Percentiles rank a stretch among this genome's conserved stretches.
phyloP scores from a whole-genome alignment of 2,329 filamentous ascomycete genomes.

The Coccinonectria pachysandricola region DNA sequence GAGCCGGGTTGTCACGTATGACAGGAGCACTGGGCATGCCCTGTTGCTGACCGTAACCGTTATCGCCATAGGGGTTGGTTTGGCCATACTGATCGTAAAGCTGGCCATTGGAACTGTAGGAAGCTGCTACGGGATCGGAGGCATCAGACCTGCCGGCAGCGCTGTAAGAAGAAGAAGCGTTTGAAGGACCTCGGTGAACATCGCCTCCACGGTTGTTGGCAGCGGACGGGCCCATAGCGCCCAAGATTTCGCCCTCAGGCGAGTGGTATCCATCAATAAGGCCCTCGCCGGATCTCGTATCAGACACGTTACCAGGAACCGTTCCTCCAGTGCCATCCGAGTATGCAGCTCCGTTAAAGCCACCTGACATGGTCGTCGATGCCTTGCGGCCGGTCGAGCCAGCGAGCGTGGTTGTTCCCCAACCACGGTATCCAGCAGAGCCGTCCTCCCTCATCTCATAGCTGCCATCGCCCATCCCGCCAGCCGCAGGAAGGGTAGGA shows the following conservation, averaged over 20 bases:
- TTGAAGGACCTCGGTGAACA: slow-evolving; percentile 82
- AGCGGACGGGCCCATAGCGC: slow-evolving; percentile 66
- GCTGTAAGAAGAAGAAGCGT: slow-evolving; percentile 93
- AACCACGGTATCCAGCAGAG: slow-evolving; percentile 78
- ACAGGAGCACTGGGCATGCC: slow-evolving; percentile 57
- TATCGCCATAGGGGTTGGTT: slow-evolving; percentile 45
- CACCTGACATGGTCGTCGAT: slow-evolving; percentile 81
- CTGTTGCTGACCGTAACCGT: slow-evolving; percentile 27
- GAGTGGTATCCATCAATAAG: slow-evolving; percentile 44
- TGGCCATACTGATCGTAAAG: slow-evolving; percentile 52
- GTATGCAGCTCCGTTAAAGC: slow-evolving; percentile 52
- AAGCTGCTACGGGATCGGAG: slow-evolving; percentile 42
- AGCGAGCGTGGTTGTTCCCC: slow-evolving; percentile 64
- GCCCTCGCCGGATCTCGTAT: slow-evolving; percentile 57
- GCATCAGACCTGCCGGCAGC: slow-evolving; percentile 64
- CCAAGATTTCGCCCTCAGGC: slow-evolving; percentile 73
- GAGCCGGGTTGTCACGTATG: slow-evolving; percentile 84
- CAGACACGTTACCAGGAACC: slow-evolving; percentile 48
- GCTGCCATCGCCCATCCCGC: slow-evolving; percentile 37
- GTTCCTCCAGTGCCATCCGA: slow-evolving; percentile 67
- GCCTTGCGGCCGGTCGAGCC: slow-evolving; percentile 69
- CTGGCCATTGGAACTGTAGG: slow-evolving; percentile 36
- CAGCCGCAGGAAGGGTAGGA: slow-evolving; percentile 55
- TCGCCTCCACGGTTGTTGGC: slow-evolving; percentile 55
- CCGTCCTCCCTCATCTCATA: slow-evolving; percentile 73